Percentiles rank a stretch among this genome's conserved stretches.
Evolutionary conservation across 2,329 filamentous ascomycete species (phyloP).

Genomic region (Clathrospora elynae): DNA sequence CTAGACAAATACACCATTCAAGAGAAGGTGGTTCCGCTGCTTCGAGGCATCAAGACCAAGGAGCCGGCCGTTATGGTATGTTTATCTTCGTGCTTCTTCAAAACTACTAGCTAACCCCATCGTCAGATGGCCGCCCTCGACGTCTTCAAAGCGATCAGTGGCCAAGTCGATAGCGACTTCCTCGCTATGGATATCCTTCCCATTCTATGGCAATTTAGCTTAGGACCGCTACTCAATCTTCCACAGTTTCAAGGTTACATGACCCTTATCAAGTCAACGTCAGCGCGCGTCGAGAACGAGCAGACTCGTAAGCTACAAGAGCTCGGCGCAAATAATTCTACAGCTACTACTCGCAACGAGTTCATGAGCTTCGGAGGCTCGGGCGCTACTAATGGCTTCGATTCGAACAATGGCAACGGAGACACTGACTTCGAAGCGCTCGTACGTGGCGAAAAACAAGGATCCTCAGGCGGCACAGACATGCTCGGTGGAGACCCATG

Average conservation of each 20-base stretch:
- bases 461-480: constrained; percentile 45
- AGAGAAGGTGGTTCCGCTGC: constrained; percentile 89
- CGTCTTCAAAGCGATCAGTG: constrained; percentile 82
- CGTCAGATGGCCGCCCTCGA: constrained; percentile 77
- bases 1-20: constrained; percentile 98
- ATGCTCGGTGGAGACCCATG: constrained; percentile 52
- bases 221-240: constrained; percentile 86
- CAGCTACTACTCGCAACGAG: constrained; percentile 63
- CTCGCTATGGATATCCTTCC: constrained; percentile 90
- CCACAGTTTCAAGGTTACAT: constrained; percentile 88
- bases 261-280: constrained; percentile 81
- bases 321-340: constrained; percentile 66
- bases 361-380: constrained; percentile 70
- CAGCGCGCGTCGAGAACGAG: constrained; percentile 81
- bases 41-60: constrained; percentile 95
- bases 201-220: constrained; percentile 86
- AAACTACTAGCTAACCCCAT: constrained; percentile 1
- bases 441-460: constrained; percentile 73
- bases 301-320: constrained; percentile 89
- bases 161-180: constrained; percentile 84
- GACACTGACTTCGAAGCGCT: constrained; percentile 85
- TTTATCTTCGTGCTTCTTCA: background rate
- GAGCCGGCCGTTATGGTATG: constrained; percentile 89
- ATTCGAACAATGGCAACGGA: constrained; percentile 60
- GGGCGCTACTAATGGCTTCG: constrained; percentile 60